Base-by-base conservation (phyloP, 805 yeast species). In the Saccharomycopsis capsularis region DNA sequence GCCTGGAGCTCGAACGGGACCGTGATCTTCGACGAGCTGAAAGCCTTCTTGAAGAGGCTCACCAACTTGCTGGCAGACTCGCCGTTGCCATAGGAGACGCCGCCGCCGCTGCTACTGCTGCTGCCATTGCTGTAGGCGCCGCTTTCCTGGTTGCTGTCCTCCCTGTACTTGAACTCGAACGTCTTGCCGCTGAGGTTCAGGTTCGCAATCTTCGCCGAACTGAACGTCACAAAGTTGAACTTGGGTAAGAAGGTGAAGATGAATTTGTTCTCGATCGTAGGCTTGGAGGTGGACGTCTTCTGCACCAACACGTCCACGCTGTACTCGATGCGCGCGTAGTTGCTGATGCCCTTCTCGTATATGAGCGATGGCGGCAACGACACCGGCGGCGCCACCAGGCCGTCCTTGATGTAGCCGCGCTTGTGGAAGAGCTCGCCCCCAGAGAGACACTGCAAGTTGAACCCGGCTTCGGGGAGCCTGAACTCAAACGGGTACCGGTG, bases 351-450 rank as follows among this genome's bases (percentile, higher is more conserved):
- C 35, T 42, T 43, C 24, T 48, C 44, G 23, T 52, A 50, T 3
- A 42, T 30, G 16, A 52, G 29, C 6, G 46, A 39, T 6, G 55
- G 55, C 2, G 55, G 55, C 21, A 52, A 35, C 3, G 50, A 49
- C 11, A 48, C 44, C 5, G 53, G 53, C n/a, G 44, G 35, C 5
- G 32, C 7, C 9, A 47, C 44, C n/a, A 21, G 35, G 23, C 46
- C 53, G 22, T 52, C 55, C 24, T 52, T 52, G 34, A 46, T 21
- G 34, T 22, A 52, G n/a, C 55, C 55, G 13, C 50, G 39, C 36
- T 49, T 49, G 36, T 52, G 55, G n/a, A 49, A 32, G 25, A 52
- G 39, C 3, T 36, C 44, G 4, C 37, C 53, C 18, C 40, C 44
- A 6, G 43, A 9, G 7, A 42, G 18, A 25, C 55, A 52, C 16